Evolutionary conservation across 345 rosid species (phyloP).

Genomic region (Aquilaria malaccensis): DNA sequence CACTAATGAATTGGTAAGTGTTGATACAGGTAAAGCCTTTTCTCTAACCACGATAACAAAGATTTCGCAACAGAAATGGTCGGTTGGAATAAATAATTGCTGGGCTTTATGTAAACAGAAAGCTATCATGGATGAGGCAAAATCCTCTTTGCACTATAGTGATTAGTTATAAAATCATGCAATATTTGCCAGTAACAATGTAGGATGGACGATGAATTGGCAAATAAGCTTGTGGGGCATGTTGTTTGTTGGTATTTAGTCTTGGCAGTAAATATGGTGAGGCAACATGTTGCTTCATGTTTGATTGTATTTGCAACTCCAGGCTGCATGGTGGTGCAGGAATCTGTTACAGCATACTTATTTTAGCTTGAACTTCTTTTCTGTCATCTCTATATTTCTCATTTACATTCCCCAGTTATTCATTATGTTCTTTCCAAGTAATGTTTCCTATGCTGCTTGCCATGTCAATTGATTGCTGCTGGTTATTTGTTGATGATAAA

Average conservation of each 20-base stretch:
- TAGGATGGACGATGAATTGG: slow-evolving; percentile 12
- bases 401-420: no score
- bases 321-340: no score
- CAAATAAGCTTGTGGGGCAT: slow-evolving; percentile 4
- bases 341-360: no score
- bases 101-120: slow-evolving; percentile 36
- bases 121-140: slow-evolving; percentile 32
- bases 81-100: slow-evolving; percentile 36
- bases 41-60: slow-evolving; percentile 43
- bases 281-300: background rate
- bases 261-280: background rate
- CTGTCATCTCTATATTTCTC: no score
- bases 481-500: no score
- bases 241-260: background rate
- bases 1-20: slow-evolving; percentile 61
- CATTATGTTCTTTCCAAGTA: no score
- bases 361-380: no score
- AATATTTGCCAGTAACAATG: slow-evolving; percentile 15
- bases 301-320: background rate
- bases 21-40: slow-evolving; percentile 55
- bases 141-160: slow-evolving; percentile 18
- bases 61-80: slow-evolving; percentile 43
- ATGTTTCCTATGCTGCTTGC: no score
- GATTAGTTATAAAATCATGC: slow-evolving; percentile 11
- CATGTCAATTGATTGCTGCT: no score